phyloP scores from a whole-genome alignment of 2,329 filamentous ascomycete genomes.

The Fusarium drepaniforme region DNA sequence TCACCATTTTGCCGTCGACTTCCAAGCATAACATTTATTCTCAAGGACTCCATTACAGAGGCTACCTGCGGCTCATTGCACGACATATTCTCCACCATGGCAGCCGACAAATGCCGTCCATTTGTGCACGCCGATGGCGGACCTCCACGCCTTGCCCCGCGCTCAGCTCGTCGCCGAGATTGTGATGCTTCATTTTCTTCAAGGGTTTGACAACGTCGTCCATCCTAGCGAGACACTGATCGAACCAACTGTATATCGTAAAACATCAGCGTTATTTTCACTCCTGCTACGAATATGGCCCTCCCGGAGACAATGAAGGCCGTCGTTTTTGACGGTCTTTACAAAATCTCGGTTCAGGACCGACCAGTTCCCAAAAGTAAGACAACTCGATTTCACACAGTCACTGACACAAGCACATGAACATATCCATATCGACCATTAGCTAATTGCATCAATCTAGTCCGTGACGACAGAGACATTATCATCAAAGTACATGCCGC shows the following conservation, averaged over 20 bases:
- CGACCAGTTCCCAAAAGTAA: constrained; percentile 77
- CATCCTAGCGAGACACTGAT: background rate
- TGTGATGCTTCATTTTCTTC: background rate
- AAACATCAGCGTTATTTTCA: background rate
- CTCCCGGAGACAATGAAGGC: constrained; percentile 79
- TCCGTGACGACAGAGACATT: constrained; percentile 79
- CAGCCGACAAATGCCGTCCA: background rate
- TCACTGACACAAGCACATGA: background rate
- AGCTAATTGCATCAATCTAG: constrained; percentile 46
- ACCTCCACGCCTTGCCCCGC: background rate
- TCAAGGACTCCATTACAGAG: background rate
- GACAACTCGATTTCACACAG: background rate
- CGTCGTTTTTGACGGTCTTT: constrained; percentile 86
- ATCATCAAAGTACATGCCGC: constrained; percentile 87
- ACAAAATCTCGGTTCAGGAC: constrained; percentile 81
- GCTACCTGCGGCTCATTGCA: background rate
- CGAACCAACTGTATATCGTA: background rate
- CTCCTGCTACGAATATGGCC: constrained; percentile 43
- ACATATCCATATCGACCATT: background rate
- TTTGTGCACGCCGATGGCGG: background rate
- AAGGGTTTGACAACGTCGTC: background rate
- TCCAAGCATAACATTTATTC: background rate
- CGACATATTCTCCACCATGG: background rate
- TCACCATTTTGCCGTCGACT: background rate
- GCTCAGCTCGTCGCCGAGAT: background rate